These are phyloP conservation scores for Kwoniella sp. DNA, from an alignment of 768 basidiomycete species.

Conservation along the genomic window DNA sequence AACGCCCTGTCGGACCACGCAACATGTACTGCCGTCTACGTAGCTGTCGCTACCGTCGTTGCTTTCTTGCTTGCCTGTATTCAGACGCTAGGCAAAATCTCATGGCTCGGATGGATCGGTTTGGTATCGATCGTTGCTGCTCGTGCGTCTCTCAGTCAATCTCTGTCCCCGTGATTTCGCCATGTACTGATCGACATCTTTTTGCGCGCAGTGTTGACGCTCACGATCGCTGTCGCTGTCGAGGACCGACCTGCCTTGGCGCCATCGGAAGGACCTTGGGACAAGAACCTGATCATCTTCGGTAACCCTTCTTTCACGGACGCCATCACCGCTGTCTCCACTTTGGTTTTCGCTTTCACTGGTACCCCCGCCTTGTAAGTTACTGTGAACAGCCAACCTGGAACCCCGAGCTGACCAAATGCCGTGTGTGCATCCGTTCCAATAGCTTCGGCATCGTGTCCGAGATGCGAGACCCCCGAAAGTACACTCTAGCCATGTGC, in stretches of 20 bases:
- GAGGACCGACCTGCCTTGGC: conserved; percentile 37
- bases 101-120: conserved; percentile 48
- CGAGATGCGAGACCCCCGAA: conserved; percentile 55
- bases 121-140: conserved; percentile 15
- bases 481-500: conserved; percentile 52
- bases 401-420: background rate
- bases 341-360: conserved; percentile 52
- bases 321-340: conserved; percentile 52
- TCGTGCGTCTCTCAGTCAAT: conserved; percentile 6
- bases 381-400: background rate
- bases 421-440: conserved; percentile 47
- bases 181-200: no score
- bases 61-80: conserved; percentile 40
- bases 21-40: conserved; percentile 56
- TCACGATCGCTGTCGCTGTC: conserved; percentile 39
- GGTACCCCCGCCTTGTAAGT: conserved; percentile 37
- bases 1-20: conserved; percentile 54
- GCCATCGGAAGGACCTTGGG: conserved; percentile 29
- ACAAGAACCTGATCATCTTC: conserved; percentile 31
- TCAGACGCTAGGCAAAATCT: conserved; percentile 53
- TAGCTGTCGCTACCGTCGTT: conserved; percentile 49
- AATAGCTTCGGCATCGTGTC: conserved; percentile 41
- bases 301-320: conserved; percentile 40
- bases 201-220: conserved; percentile 29
- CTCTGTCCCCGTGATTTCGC: background rate